phyloP scores from a whole-genome alignment of 1,284 basidiomycete species.

The Fomitopsis palustris region DNA sequence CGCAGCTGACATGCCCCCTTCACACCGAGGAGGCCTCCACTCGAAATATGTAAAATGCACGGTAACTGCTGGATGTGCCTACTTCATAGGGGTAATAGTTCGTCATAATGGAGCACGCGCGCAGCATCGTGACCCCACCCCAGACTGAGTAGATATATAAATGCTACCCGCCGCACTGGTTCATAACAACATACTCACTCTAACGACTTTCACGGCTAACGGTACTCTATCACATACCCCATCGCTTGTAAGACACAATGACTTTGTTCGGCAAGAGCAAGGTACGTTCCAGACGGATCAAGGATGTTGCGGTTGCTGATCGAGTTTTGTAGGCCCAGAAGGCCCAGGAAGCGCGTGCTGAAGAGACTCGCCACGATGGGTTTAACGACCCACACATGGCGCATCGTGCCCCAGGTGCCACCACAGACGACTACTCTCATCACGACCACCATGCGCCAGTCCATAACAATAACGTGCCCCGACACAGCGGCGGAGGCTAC shows the following conservation, averaged over 20 bases:
- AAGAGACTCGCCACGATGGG: neutral
- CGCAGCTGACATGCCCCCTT: neutral
- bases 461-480: no score
- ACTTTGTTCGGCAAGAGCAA: conserved; percentile 5
- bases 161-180: no score
- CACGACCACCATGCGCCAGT: neutral
- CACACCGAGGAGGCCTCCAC: neutral
- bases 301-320: neutral
- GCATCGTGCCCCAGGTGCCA: neutral
- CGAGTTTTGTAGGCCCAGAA: neutral
- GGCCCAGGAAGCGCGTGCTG: neutral
- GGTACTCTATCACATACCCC: no score
- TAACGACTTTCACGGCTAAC: neutral
- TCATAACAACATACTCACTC: neutral
- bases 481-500: no score
- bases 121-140: no score
- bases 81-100: no score
- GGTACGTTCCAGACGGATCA: neutral
- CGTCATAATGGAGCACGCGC: no score
- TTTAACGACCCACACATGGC: neutral
- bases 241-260: no score
- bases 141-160: no score
- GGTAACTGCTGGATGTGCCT: no score
- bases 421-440: neutral
- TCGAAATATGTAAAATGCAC: neutral